Evolutionary conservation across 2,329 filamentous ascomycete genomes (phyloP).

Genomic region (Dryadomyces quercus-mongolicae): DNA sequence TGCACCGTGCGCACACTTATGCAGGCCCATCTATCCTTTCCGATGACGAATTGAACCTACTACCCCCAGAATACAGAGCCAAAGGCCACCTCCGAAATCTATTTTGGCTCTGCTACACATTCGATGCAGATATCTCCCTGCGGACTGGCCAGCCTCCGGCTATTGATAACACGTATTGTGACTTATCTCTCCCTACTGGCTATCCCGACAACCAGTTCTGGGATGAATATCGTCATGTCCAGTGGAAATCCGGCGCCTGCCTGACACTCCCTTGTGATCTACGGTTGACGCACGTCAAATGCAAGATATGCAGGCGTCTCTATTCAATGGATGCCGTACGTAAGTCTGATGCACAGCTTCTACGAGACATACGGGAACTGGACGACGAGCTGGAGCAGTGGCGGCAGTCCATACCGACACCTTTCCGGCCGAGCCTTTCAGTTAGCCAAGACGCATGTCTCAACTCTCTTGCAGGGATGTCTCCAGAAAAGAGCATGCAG

Average conservation of each 20-base stretch:
- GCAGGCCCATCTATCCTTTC: background rate
- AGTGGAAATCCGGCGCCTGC: background rate
- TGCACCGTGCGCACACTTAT: slow-evolving; percentile 25
- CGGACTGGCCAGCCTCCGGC: slow-evolving; percentile 39
- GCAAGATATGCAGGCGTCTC: slow-evolving; percentile 31
- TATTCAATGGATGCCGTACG: slow-evolving; percentile 34
- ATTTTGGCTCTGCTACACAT: slow-evolving; percentile 42
- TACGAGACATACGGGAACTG: slow-evolving; percentile 41
- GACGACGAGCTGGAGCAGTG: slow-evolving; percentile 44
- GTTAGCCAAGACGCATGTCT: slow-evolving; percentile 12
- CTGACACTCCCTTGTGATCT: slow-evolving; percentile 34
- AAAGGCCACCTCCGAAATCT: slow-evolving; percentile 25
- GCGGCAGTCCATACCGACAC: slow-evolving; percentile 32
- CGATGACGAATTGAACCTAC: background rate
- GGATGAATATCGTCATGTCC: background rate
- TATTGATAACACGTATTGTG: slow-evolving; percentile 37
- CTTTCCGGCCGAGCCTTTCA: slow-evolving; percentile 31
- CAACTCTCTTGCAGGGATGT: slow-evolving; percentile 8
- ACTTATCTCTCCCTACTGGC: slow-evolving; percentile 30
- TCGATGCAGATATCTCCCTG: slow-evolving; percentile 42
- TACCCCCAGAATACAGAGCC: slow-evolving; percentile 14
- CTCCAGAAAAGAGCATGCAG: slow-evolving; percentile 15
- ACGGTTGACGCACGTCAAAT: slow-evolving; percentile 37
- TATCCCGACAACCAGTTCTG: background rate
- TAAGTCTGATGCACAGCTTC: slow-evolving; percentile 41